Conservation (phyloP, 2,329 filamentous ascomycete species). For the Fusarium tuaranense region DNA sequence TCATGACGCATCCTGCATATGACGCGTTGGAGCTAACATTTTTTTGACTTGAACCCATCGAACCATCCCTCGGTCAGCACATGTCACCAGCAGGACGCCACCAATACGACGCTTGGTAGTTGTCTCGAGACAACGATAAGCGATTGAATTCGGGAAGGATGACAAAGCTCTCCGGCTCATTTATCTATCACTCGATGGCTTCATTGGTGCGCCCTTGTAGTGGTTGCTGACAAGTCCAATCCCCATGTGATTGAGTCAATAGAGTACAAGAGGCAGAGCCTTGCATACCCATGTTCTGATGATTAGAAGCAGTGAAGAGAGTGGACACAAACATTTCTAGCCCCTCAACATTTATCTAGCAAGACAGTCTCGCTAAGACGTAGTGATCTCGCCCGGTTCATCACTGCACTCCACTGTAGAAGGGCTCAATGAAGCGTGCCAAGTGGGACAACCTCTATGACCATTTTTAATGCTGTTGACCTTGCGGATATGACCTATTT, state of each 20-base stretch:
- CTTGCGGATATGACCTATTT: neutral
- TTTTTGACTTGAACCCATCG: neutral
- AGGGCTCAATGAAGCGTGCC: neutral
- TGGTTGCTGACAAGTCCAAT: neutral
- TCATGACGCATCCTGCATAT: neutral
- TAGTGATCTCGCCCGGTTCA: neutral
- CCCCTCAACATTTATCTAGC: neutral
- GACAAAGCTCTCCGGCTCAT: neutral
- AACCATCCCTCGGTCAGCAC: neutral
- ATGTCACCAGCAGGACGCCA: neutral
- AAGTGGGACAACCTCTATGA: neutral
- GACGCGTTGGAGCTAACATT: neutral
- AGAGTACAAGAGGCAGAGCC: neutral
- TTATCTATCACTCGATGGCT: neutral
- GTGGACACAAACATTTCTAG: neutral
- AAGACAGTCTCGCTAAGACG: neutral
- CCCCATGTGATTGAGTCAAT: neutral
- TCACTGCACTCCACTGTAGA: neutral
- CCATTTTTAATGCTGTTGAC: neutral
- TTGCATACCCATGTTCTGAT: neutral
- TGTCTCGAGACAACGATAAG: slow-evolving; percentile 1
- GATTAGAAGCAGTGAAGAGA: neutral
- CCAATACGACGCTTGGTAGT: neutral
- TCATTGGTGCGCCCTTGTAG: neutral
- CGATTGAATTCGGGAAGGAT: neutral